Base-by-base conservation (phyloP, 345 rosid genomes). In the Sisymbrium irio region DNA sequence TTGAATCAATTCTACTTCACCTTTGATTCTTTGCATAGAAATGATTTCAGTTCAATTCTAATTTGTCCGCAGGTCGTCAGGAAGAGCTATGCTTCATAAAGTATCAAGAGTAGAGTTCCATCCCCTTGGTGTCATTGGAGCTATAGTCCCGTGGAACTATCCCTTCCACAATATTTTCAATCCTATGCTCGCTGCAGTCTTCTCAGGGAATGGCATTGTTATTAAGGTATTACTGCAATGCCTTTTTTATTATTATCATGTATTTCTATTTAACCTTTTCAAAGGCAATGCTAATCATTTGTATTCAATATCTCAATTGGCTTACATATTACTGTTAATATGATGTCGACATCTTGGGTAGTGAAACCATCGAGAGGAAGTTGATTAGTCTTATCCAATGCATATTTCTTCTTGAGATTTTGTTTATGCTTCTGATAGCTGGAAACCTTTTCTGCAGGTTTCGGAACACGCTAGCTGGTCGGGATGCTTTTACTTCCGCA, bases 131-230 rank as follows among this genome's bases (percentile, higher is more conserved):
- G 97, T 92, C 60, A 78, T 95, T 46, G 98, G 97, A 76, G 99
- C 99, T 69, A 92, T 95, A 62, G 99, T 95, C 72, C 93, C 99
- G 0, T 92, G 98, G 99, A 95, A 95, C 82, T 95, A 95, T 81
- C 98, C 99, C n/a, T 95, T 95, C 77, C 99, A 95, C 62, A 95
- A 95, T 80, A 90, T 95, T 62, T 90, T 95, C 70, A 95, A 95
- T 81, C 98, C 98, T 76, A 90, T 95, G 96, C 87, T 95, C 62
- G 98, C 98, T 14, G 97, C 99, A 39, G 88, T 95, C 65, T 95
- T 95, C 80, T 88, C 99, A 37, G 99, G 98, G 79, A 95, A 95
- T 78, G 72, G 96, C 78, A 83, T 95, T 83, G 97, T 92, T 61
- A 87, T 95, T 56, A 95, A 92, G 97, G 97, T 90, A 78, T 61